Base-by-base conservation (phyloP, 768 basidiomycete species). In the Tulasnella sp. region DNA sequence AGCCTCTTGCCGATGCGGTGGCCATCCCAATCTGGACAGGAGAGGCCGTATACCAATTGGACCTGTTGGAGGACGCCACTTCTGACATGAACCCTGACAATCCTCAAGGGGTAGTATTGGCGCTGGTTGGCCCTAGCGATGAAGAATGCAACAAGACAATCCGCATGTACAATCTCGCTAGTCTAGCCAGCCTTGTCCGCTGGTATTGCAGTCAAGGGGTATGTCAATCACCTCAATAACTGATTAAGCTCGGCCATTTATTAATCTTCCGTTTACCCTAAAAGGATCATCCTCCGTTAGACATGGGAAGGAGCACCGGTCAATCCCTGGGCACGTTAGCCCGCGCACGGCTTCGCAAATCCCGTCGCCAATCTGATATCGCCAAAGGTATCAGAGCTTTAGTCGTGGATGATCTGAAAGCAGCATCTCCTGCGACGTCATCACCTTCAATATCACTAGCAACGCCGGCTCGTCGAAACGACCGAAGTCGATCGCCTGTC, bases 131-230 rank as follows among this genome's bases (percentile, higher is more conserved):
- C 11, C 37, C 36, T 19, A 22, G 86, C 88, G 0, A 85, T 87
- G 76, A 76, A n/a, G 86, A 84, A 73, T 87, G 90, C 41, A 79
- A 83, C 67, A 90, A 91, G 75, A 78, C 83, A 7, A 79, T 93
- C 44, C 86, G 92, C 44, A 93, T 94, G 91, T 94, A 94, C 78
- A 94, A 88, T 76, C 82, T 94, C 22, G 83, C 87, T 22, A 91
- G 91, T 77, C 80, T 94, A 6, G 84, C 85, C 9, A 92, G 85
- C 76, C 83, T 94, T 14, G 90, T 90, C 1, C 88, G 87, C 76
- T 94, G 90, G 90, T 83, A 86, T 0, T 80, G 89, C 19, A 81
- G 88, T 11, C 87, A 89, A 72, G 89, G 88, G 79, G 92, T 89
- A 74, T 47, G 80, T 67, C n/a, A 4, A 26, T 40, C 32, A 1